Conservation (phyloP, 305 asterid genomes). For the Fraxinus ornus region DNA sequence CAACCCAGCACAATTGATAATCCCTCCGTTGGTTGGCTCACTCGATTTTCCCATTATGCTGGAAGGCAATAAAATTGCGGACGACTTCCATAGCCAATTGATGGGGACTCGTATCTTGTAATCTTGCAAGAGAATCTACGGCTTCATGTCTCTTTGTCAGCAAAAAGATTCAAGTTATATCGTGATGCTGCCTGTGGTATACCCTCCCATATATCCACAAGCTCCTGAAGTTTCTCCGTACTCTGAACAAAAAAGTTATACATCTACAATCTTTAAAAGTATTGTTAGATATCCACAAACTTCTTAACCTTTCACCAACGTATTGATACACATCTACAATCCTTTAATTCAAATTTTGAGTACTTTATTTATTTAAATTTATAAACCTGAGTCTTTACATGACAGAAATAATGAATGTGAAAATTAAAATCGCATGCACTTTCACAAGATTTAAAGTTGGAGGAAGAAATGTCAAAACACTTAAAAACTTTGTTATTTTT, state of each 20-base stretch:
- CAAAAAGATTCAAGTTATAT: slow-evolving; percentile 67
- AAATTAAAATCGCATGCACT: neutral
- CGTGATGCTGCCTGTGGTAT: slow-evolving; percentile 55
- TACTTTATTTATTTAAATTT: no score
- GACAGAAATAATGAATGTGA: neutral
- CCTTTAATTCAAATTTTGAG: neutral
- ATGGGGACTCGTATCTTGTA: slow-evolving; percentile 68
- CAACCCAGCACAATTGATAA: neutral
- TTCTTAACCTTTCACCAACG: no score
- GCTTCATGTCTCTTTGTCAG: slow-evolving; percentile 77
- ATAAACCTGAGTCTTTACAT: neutral
- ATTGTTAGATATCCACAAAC: no score
- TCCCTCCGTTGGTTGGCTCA: slow-evolving; percentile 12
- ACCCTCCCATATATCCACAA: slow-evolving; percentile 82
- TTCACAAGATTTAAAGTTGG: neutral
- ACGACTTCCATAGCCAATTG: slow-evolving; percentile 77
- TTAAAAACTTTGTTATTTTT: neutral
- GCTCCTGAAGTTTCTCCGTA: slow-evolving; percentile 61
- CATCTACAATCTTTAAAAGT: no score
- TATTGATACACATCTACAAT: neutral
- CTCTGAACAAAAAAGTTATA: slow-evolving; percentile 43
- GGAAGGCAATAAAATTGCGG: slow-evolving; percentile 68
- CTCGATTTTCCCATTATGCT: slow-evolving; percentile 53
- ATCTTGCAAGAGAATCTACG: slow-evolving; percentile 58
- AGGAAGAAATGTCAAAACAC: neutral